phyloP scores from a whole-genome alignment of 2,329 filamentous ascomycete genomes.

The Trichoderma afroharzianum region DNA sequence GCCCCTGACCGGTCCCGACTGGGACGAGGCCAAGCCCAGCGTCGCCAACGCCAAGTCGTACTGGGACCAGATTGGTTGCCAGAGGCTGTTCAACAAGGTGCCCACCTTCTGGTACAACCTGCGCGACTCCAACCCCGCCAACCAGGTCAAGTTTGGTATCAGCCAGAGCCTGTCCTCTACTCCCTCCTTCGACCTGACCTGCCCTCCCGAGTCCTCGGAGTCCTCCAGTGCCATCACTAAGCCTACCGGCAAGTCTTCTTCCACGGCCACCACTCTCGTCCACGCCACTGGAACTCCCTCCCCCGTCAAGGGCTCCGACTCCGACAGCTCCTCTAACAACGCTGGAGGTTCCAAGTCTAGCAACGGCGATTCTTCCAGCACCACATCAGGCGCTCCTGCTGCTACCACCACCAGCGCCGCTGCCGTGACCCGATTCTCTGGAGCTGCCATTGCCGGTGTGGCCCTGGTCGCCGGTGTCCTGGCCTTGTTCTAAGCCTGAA shows the following conservation, averaged over 20 bases:
- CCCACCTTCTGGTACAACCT: conserved; percentile 61
- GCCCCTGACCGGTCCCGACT: conserved; percentile 53
- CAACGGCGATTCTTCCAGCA: not conserved
- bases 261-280: conserved; percentile 9
- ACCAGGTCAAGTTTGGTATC: conserved; percentile 56
- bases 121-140: conserved; percentile 58
- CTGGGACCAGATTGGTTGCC: conserved; percentile 61
- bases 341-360: conserved; percentile 9
- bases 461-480: conserved; percentile 17
- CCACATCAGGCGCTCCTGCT: not conserved
- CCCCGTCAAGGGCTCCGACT: not conserved
- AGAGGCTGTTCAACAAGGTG: conserved; percentile 51
- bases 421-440: conserved; percentile 17
- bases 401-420: not conserved
- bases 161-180: conserved; percentile 50
- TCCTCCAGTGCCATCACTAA: conserved; percentile 5
- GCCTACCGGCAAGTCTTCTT: conserved; percentile 5
- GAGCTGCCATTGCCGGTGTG: conserved; percentile 19
- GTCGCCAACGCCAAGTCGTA: conserved; percentile 59
- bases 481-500: conserved; percentile 19
- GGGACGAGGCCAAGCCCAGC: conserved; percentile 53
- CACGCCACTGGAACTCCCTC: conserved; percentile 3
- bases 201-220: conserved; percentile 39
- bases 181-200: conserved; percentile 52
- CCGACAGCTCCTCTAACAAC: not conserved